A percentile compares a stretch with the other conserved stretches of the same genome.
Evolutionary conservation across 2,329 filamentous ascomycete species (phyloP).

Genomic region (Elsinoe arachidis): DNA sequence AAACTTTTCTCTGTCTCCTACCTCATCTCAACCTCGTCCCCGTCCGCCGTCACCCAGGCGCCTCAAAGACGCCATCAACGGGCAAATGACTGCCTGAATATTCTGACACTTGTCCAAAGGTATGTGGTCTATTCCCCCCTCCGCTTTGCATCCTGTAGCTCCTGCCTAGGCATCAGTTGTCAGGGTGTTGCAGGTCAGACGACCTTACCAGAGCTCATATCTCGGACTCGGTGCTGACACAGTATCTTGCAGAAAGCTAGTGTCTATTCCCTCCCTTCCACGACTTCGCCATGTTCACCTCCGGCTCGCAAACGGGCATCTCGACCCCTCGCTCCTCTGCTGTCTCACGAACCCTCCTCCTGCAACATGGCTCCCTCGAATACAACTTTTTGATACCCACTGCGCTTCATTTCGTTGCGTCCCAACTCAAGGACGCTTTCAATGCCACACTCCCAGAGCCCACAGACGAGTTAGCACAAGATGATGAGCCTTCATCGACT

Average conservation of each 20-base stretch:
- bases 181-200: background rate
- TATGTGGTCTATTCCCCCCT: background rate
- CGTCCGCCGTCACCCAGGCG: background rate
- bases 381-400: constrained; percentile 94
- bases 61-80: constrained; percentile 3
- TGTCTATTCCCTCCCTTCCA: background rate
- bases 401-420: constrained; percentile 89
- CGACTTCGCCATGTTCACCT: constrained; percentile 67
- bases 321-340: constrained; percentile 91
- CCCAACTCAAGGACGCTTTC: constrained; percentile 88
- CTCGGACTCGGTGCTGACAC: background rate
- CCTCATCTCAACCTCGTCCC: background rate
- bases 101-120: constrained; percentile 11
- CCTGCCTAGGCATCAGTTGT: background rate
- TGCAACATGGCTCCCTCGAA: constrained; percentile 90
- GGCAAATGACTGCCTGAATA: constrained; percentile 8
- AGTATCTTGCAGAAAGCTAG: background rate
- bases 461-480: constrained; percentile 93
- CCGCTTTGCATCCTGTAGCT: background rate
- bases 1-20: constrained; percentile 6
- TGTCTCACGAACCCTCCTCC: constrained; percentile 81
- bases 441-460: constrained; percentile 73
- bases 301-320: constrained; percentile 77
- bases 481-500: constrained; percentile 97
- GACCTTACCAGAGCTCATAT: no score